A percentile compares a stretch with the other conserved stretches of the same genome.
Conservation (phyloP, 2,329 filamentous ascomycete genomes). For the Fusarium torulosum region DNA sequence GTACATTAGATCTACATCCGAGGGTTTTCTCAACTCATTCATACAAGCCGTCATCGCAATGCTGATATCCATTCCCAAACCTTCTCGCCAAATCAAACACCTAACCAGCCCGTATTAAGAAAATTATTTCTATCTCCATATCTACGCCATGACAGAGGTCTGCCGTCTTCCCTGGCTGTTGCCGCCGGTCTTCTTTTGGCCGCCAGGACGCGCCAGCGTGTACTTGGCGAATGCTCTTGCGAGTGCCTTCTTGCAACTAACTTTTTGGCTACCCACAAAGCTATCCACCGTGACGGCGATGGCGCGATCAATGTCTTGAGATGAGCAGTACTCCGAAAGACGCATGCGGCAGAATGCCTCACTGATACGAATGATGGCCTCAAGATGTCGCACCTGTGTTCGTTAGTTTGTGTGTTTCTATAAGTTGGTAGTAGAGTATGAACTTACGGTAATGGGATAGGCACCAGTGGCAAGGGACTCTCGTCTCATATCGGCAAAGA, state of each 20-base stretch:
- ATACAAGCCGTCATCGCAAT: conserved; percentile 37
- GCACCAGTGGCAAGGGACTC: conserved; percentile 94
- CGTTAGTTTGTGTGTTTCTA: conserved; percentile 19
- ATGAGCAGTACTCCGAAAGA: conserved; percentile 92
- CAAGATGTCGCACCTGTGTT: conserved; percentile 90
- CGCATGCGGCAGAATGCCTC: conserved; percentile 98
- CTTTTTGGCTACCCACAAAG: conserved; percentile 95
- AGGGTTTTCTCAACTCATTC: conserved; percentile 16
- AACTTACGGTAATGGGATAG: conserved; percentile 94
- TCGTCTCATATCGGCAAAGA: conserved; percentile 96
- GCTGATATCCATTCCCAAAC: conserved; percentile 25
- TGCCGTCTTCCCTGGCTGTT: conserved; percentile 48
- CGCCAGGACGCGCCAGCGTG: conserved; percentile 68
- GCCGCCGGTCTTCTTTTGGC: conserved; percentile 41
- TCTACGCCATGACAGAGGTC: conserved; percentile 49
- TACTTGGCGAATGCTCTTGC: conserved; percentile 97
- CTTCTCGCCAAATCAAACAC: conserved; percentile 32
- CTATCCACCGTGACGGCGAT: conserved; percentile 97
- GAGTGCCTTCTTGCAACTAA: conserved; percentile 96
- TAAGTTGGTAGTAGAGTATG: not conserved
- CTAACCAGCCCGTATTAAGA: conserved; percentile 7
- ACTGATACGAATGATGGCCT: conserved; percentile 95
- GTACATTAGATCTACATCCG: conserved; percentile 40
- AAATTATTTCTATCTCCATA: not conserved
- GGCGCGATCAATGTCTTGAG: conserved; percentile 93